Base-by-base conservation (phyloP, 306 rosid species). In the Rosa chinensis region DNA sequence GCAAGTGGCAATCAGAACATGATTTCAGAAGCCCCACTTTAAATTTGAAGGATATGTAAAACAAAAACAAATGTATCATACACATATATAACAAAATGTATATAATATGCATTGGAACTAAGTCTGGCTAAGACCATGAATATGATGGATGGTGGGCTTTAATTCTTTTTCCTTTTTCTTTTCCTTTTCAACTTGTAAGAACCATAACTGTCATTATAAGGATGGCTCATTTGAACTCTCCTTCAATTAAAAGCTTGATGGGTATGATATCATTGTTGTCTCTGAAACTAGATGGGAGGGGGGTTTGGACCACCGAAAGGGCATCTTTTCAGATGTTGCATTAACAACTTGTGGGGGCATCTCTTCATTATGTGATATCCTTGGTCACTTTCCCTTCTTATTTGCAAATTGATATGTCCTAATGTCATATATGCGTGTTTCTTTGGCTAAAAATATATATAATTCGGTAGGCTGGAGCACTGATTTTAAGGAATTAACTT, bases 321-420 rank as follows among this genome's bases (percentile, higher is more conserved):
- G 86, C 88, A 87, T 90, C 91, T 86, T 88, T 81, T 86, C 87
- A 83, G 87, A 86, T 86, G 89, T 81, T 87, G 84, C 87, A 81
- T 81, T 82, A 76, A 70, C 80, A 59, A 40, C 50, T 68, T 75
- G 90, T 84, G 88, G 90, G 89, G 86, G 49, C 84, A 75, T 67
- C 78, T 70, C 37, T 81, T 55, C 40, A 71, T 81, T 81, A 62
- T 80, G 55, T 68, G 73, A 79, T 72, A 62, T 77, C 77, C 75
- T 62, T 79, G 75, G 23, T 83, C 82, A 75, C 52, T 62, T 79
- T 78, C 49, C 16, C 53, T 4, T 62, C n/a, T 59, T 25, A 66
- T 37, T 21, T 81, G 23, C 52, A 70, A 59, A 75, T 62, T 75
- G 79, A 75, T 62, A 61, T 62, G 35, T 75, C 23, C 25, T 14